Evolutionary conservation across 225 moss, liverwort and hornwort species (phyloP).

Genomic region (Anthoceros angustus): DNA sequence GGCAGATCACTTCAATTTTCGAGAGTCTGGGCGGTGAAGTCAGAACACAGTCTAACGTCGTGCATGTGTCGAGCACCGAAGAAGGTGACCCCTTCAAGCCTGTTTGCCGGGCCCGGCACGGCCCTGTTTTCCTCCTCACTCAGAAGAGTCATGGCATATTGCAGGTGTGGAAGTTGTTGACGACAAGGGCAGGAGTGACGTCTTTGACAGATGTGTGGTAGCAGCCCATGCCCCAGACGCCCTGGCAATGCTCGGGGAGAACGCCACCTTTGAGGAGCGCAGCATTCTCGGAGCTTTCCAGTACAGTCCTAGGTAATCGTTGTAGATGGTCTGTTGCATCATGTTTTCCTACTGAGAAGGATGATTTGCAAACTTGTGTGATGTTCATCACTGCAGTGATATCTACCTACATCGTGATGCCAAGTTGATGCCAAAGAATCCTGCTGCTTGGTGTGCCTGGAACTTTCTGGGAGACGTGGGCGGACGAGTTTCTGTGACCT

Average conservation of each 20-base stretch:
- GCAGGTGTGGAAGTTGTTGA: slow-evolving; percentile 66
- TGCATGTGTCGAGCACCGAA: slow-evolving; percentile 30
- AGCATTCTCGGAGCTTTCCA: slow-evolving; percentile 61
- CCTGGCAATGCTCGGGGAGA: slow-evolving; percentile 51
- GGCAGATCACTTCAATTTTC: slow-evolving; percentile 47
- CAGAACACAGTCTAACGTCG: slow-evolving; percentile 39
- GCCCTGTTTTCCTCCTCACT: not conserved
- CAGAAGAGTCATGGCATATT: no score
- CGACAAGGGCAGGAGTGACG: slow-evolving; percentile 37
- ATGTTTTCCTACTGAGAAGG: no score
- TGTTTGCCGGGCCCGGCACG: not conserved
- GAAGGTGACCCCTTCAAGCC: slow-evolving; percentile 11
- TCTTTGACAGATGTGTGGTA: slow-evolving; percentile 68
- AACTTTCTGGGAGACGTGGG: slow-evolving; percentile 62
- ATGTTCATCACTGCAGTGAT: slow-evolving; percentile 21
- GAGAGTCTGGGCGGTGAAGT: slow-evolving; percentile 36
- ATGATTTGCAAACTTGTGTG: no score
- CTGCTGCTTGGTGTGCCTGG: slow-evolving; percentile 81
- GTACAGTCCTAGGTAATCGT: slow-evolving; percentile 42
- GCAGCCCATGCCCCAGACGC: slow-evolving; percentile 86
- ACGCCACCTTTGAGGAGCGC: slow-evolving; percentile 45
- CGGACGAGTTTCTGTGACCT: slow-evolving; percentile 54
- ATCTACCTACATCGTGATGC: slow-evolving; percentile 69
- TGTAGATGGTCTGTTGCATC: no score
- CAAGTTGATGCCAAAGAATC: slow-evolving; percentile 47